A percentile compares a stretch with the other conserved stretches of the same genome.
Evolutionary conservation across 169 alveolate species (phyloP).

Genomic region (Cryptosporidium parvum): DNA sequence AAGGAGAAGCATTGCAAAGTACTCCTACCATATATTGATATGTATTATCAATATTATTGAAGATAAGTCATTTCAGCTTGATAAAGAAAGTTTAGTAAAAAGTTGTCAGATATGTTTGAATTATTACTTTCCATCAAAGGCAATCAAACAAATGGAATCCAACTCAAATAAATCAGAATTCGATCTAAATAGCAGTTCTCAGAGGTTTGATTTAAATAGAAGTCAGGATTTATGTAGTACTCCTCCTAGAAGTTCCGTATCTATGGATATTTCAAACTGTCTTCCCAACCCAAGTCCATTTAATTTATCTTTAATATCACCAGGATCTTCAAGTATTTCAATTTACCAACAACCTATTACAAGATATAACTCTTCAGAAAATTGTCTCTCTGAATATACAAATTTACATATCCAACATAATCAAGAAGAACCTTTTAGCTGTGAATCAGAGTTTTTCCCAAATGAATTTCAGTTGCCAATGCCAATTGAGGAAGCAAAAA

Average conservation of each 20-base stretch:
- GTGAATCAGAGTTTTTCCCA: constrained; percentile 64
- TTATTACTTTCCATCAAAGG: constrained; percentile 67
- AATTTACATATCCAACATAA: not conserved
- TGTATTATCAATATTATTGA: constrained; percentile 47
- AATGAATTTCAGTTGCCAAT: constrained; percentile 38
- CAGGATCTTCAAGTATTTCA: not conserved
- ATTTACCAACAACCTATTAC: not conserved
- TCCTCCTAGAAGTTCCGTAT: constrained; percentile 23
- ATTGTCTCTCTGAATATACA: constrained; percentile 10
- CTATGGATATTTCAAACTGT: not conserved
- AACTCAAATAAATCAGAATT: not conserved
- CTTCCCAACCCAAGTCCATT: constrained; percentile 72
- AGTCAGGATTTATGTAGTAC: not conserved
- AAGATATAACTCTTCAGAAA: constrained; percentile 36
- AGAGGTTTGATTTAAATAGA: not conserved
- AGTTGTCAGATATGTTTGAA: constrained; percentile 70
- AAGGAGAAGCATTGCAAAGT: constrained; percentile 70
- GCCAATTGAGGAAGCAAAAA: constrained; percentile 63
- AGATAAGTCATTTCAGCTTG: not conserved
- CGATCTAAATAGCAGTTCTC: not conserved
- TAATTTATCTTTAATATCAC: constrained; percentile 3
- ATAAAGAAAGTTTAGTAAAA: constrained; percentile 20
- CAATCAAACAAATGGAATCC: constrained; percentile 23
- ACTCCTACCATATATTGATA: constrained; percentile 49
- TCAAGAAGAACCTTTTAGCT: not conserved